Evolutionary conservation across 2,329 filamentous ascomycete species (phyloP).

Genomic region (Diaporthe citriasiana): DNA sequence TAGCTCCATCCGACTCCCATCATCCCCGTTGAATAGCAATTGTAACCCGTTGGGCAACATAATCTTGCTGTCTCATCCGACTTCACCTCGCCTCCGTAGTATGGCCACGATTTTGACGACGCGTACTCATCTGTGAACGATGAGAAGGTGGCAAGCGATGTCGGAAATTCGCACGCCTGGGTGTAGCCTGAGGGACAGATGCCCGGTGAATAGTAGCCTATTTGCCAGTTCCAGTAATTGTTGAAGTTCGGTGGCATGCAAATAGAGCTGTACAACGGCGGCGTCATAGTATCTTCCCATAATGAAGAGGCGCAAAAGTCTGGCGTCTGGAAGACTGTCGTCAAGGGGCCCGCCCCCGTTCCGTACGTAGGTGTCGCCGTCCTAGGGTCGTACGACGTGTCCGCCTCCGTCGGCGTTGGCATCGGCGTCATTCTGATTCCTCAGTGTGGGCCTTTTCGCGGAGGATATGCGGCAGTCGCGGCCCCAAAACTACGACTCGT

Average conservation of each 20-base stretch:
- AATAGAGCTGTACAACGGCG: constrained; percentile 29
- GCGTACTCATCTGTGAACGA: not conserved
- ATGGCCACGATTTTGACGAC: not conserved
- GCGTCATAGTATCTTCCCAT: constrained; percentile 14
- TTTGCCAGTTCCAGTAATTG: constrained; percentile 38
- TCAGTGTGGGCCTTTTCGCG: not conserved
- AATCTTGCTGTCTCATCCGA: constrained; percentile 11
- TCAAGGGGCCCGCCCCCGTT: constrained; percentile 28
- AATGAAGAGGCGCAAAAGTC: constrained; percentile 24
- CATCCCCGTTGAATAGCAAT: constrained; percentile 32
- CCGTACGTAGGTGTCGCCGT: constrained; percentile 15
- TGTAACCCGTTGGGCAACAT: constrained; percentile 30
- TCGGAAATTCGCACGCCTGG: constrained; percentile 26
- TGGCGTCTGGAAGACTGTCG: constrained; percentile 33
- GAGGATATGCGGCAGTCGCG: not conserved
- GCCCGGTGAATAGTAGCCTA: constrained; percentile 43
- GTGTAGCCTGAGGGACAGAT: constrained; percentile 42
- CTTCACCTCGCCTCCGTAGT: constrained; percentile 17
- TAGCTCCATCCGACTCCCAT: constrained; percentile 39
- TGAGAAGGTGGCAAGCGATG: constrained; percentile 14
- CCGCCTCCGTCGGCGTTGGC: constrained; percentile 8
- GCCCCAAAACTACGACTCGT: not conserved
- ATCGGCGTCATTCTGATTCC: constrained; percentile 16
- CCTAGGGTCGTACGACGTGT: constrained; percentile 1
- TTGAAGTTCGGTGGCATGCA: constrained; percentile 36